Evolutionary conservation across 2,329 filamentous ascomycete genomes (phyloP), one percentile per base, ranked within the genome.

Genomic region (Didymella keratinophila): DNA sequence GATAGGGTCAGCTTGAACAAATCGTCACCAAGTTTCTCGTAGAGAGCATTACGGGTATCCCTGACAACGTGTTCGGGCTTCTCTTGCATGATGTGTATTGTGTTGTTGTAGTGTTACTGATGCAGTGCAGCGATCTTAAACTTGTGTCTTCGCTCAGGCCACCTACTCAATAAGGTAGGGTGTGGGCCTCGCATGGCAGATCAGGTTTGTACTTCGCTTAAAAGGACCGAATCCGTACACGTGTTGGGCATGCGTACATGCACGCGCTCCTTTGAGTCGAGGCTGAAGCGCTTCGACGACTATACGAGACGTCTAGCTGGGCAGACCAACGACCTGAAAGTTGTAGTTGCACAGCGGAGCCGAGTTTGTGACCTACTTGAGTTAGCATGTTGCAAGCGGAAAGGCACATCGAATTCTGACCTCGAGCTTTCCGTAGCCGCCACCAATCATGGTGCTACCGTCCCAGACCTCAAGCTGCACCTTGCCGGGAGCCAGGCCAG

Each of bases 381-480:
- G 16, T 54, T 23, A 58, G 56, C 21, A 14, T 7, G 14, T 12
- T 14, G 5, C 9, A 39, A 4, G 27, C 18, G 16, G 12, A 12
- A 11, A 2, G 10, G 25, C n/a, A 37, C 9, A 27, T 18, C 6
- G 20, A 12, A 2, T 5, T 36, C 37, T 25, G 46, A 54, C 51
- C 45, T 49, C 32, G 9, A 54, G 42, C 18, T 41, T 42, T 28
- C 50, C 56, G 39, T 68, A 67, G 2, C 66, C 67, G 10, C 67
- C 60, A 18, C 43, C 52, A 27, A 47, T 27, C 52, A 54, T 54
- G 25, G 34, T 47, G 43, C 52, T 54, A 7, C 52, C 52, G 8
- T 54, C 25, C 52, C 52, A 54, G 7, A 48, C 52, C 30, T 71
- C 68, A 10, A 71, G 42, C 58, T 67, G 61, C 34, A 69, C 66